These are phyloP conservation scores for Populus deltoides DNA, from an alignment of 345 rosid genomes.

Conservation along the genomic window DNA sequence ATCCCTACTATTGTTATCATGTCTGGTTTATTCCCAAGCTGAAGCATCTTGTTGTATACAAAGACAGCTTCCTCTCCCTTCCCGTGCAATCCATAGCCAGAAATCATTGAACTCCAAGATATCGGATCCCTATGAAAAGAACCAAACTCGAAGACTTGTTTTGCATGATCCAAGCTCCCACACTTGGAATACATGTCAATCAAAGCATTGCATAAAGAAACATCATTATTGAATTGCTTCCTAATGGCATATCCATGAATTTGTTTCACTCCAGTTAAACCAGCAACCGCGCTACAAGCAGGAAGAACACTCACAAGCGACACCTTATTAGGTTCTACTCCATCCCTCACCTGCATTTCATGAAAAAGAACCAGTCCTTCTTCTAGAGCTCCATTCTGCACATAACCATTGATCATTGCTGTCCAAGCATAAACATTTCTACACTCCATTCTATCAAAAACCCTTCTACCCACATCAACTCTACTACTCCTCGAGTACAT, in stretches of 20 bases:
- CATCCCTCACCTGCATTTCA: slow-evolving; percentile 47
- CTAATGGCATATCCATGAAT: slow-evolving; percentile 61
- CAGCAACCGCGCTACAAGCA: slow-evolving; percentile 45
- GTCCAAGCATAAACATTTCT: slow-evolving; percentile 65
- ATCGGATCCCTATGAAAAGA: slow-evolving; percentile 43
- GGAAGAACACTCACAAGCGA: slow-evolving; percentile 63
- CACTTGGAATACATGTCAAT: slow-evolving; percentile 62
- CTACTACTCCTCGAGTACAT: slow-evolving; percentile 48
- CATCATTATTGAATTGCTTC: slow-evolving; percentile 32
- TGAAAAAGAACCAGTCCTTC: slow-evolving; percentile 50
- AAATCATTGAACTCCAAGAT: slow-evolving; percentile 71
- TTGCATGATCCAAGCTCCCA: slow-evolving; percentile 54
- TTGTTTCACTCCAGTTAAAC: slow-evolving; percentile 49
- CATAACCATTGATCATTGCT: slow-evolving; percentile 60
- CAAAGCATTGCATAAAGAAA: slow-evolving; percentile 54
- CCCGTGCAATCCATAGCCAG: slow-evolving; percentile 68
- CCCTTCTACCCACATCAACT: slow-evolving; percentile 30
- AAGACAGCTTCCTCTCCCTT: slow-evolving; percentile 58
- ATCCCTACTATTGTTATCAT: slow-evolving; percentile 50
- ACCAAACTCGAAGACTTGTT: slow-evolving; percentile 41
- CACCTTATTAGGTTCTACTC: slow-evolving; percentile 50
- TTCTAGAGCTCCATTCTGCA: slow-evolving; percentile 38
- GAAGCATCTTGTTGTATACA: slow-evolving; percentile 51
- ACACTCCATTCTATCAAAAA: slow-evolving; percentile 40
- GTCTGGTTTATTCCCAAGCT: slow-evolving; percentile 48